Conservation (phyloP, 2,329 filamentous ascomycete species). For the Chaetomium globosum region DNA sequence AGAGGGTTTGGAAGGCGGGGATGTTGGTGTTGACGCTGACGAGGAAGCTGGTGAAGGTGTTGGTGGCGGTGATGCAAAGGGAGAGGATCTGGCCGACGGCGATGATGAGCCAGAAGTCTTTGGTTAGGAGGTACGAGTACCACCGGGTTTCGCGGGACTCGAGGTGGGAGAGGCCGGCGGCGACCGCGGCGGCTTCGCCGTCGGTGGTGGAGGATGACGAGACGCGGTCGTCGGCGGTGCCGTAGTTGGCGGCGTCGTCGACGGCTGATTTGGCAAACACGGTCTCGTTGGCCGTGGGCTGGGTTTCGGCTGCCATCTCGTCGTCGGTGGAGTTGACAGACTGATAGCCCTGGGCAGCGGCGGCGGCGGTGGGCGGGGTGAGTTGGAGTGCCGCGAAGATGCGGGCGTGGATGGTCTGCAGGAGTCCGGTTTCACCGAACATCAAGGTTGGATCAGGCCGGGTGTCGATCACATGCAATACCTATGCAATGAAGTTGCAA, state of each 20-base stretch:
- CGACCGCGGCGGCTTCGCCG: slow-evolving; percentile 26
- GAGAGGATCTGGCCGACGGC: slow-evolving; percentile 80
- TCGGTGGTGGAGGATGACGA: slow-evolving; percentile 19
- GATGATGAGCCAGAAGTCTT: slow-evolving; percentile 86
- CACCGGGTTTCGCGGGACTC: slow-evolving; percentile 58
- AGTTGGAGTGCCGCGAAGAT: slow-evolving; percentile 2
- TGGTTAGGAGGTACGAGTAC: slow-evolving; percentile 77
- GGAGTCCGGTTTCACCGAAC: slow-evolving; percentile 3
- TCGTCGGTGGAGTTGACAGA: slow-evolving; percentile 8
- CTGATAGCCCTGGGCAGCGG: not conserved
- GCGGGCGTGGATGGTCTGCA: slow-evolving; percentile 12
- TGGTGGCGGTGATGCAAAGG: slow-evolving; percentile 88
- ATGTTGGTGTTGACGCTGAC: slow-evolving; percentile 69
- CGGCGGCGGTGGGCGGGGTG: not conserved
- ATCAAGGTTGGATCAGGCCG: slow-evolving; percentile 9
- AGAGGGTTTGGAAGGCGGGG: slow-evolving; percentile 92
- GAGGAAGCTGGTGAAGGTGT: slow-evolving; percentile 84
- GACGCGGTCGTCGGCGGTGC: slow-evolving; percentile 34
- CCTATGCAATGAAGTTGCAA: not conserved
- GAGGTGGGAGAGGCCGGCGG: slow-evolving; percentile 44
- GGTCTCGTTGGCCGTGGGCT: slow-evolving; percentile 22
- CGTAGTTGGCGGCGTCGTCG: slow-evolving; percentile 36
- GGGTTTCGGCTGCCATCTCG: slow-evolving; percentile 19
- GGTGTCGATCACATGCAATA: slow-evolving; percentile 5
- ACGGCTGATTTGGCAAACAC: slow-evolving; percentile 39